Base-by-base conservation (phyloP, 2,329 filamentous ascomycete genomes). In the Metarhizium anisopliae region DNA sequence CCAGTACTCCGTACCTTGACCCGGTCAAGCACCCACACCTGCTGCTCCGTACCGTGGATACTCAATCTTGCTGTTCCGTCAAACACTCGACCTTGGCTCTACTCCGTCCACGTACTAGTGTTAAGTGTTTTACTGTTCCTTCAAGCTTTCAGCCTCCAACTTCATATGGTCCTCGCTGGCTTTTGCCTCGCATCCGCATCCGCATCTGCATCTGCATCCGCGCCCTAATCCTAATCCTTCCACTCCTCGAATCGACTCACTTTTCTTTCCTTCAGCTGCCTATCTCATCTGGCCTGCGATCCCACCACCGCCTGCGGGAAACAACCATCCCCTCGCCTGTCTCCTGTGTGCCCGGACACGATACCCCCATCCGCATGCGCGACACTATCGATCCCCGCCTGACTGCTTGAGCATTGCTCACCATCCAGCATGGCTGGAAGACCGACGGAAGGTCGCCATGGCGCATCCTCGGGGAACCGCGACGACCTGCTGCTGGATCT, bases 401-500 rank as follows among this genome's bases (percentile, higher is more conserved):
- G 63, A 67, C 63, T 66, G 62, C 61, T 56, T 62, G 64, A 64
- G 61, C 62, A 57, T 66, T 61, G 60, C 70, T 70, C 67, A 68
- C 69, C 70, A 69, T 69, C 72, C 74, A 75, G 75, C 73, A 86
- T 86, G 83, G 78, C 82, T 74, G 82, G 81, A 70, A 75, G 77
- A 74, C 77, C 76, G 61, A 66, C 71, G 59, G 70, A 72, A 67
- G 69, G 68, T 67, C 76, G 76, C 67, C 75, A 74, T 60, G 77
- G 76, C 68, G 77, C 72, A 64, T 70, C 77, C 63, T 74, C 76
- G 60, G 70, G 67, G 63, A 72, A 74, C 64, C 72, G 69, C 64
- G 74, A 83, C 67, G 80, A 86, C 67, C 80, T 90, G 59, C 78
- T 92, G 56, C 83, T 92, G 68, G 88, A 91, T 70, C 77, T 90